phyloP scores from a whole-genome alignment of 768 basidiomycete species.

The Mrakia frigida region DNA sequence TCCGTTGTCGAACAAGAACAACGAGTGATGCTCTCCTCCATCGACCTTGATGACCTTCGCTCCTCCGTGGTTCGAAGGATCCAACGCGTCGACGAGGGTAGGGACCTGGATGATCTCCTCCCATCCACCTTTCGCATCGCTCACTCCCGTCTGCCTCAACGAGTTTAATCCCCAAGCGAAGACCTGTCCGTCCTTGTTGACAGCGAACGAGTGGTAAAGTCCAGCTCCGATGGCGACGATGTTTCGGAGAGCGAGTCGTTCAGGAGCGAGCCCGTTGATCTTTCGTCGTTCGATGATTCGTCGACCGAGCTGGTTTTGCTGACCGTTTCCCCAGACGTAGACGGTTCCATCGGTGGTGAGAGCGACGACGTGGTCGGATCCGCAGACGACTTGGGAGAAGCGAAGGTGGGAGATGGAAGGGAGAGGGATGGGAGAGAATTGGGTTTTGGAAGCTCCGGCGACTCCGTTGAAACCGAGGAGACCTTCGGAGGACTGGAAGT shows the following conservation, averaged over 20 bases:
- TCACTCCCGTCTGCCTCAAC: conserved; percentile 63
- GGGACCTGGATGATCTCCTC: conserved; percentile 55
- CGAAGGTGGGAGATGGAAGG: conserved; percentile 45
- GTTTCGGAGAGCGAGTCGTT: conserved; percentile 73
- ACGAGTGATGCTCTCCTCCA: conserved; percentile 81
- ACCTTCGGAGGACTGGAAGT: conserved; percentile 55
- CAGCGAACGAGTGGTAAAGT: conserved; percentile 80
- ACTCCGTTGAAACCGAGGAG: conserved; percentile 64
- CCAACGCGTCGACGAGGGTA: conserved; percentile 42
- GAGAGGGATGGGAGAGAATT: conserved; percentile 54
- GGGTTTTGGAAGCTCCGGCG: conserved; percentile 59
- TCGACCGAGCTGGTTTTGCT: conserved; percentile 85
- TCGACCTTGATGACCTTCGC: conserved; percentile 56
- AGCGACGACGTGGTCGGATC: conserved; percentile 83
- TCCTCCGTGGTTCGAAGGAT: conserved; percentile 43
- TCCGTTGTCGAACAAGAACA: conserved; percentile 80
- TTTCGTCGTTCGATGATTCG: conserved; percentile 82
- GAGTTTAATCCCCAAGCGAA: conserved; percentile 97
- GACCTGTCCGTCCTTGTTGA: conserved; percentile 72
- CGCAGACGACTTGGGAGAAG: conserved; percentile 68
- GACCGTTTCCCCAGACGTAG: conserved; percentile 84
- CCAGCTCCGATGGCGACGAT: conserved; percentile 73
- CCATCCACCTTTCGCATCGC: conserved; percentile 46
- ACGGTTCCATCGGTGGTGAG: conserved; percentile 82
- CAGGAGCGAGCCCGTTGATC: conserved; percentile 76